Base-by-base conservation (phyloP, 2,329 filamentous ascomycete species). In the Cladosporium austrohemisphaericum region DNA sequence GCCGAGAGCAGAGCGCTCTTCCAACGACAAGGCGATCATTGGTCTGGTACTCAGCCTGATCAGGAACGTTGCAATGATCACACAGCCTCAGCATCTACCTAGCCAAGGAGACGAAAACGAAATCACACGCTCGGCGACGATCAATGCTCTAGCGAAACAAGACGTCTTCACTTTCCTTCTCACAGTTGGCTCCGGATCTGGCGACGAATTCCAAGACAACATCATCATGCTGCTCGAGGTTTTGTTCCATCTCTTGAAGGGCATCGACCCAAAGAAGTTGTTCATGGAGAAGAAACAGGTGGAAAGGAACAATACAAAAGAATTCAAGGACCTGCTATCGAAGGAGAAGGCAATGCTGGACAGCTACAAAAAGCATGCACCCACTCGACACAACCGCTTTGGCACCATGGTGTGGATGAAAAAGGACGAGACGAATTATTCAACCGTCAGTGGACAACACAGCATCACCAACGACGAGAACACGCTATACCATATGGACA, bases 401-500 rank as follows among this genome's bases (percentile, higher is more conserved):
- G 93, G 93, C 2, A 95, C 91, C 9, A 97, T 97, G 88, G 83
- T 96, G 26, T 97, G 92, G 91, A 82, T 98, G 29, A 89, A 95
- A 71, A 78, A 91, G 49, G 86, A 90, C 41, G 86, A 91, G 58
- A 83, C 86, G 43, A 91, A 91, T 61, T 80, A 93, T 60, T 86
- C 88, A 0, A 90, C 91, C 0, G 79, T 98, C 1, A 91, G 90
- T 0, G 93, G 93, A 1, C 92, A 97, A 64, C 85, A 90, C 59
- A 87, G 87, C 4, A 78, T 98, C 36, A 79, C 83, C 3, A 83
- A 89, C 60, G 79, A 83, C 5, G 78, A 86, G 7, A 79, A 80
- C 31, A 85, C 86, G 5, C 79, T 95, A 56, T 78, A 86, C 43
- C 94, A 95, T 66, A 90, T 98, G 81, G 93, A 98, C 62, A 84